These are phyloP conservation scores for Phytophthora vignae DNA, from an alignment of 352 stramenopile genomes.

Conservation along the genomic window DNA sequence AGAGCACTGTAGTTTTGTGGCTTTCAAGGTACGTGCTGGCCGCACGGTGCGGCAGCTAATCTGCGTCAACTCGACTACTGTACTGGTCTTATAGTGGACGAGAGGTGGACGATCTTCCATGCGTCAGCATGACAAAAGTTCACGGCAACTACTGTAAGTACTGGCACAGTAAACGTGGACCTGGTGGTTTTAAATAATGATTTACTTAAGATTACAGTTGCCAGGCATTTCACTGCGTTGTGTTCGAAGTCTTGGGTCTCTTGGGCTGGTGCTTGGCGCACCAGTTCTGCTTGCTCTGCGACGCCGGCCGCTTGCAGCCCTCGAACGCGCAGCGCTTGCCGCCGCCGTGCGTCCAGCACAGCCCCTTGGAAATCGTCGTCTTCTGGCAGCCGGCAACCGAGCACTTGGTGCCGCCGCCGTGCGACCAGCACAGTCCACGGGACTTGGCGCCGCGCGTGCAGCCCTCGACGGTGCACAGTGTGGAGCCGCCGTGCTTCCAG, in stretches of 20 bases:
- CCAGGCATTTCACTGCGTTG: too few relatives aligned
- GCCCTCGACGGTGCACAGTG: constrained; percentile 53
- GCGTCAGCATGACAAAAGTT: too few relatives aligned
- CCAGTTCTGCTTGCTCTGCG: constrained; percentile 43
- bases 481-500: constrained; percentile 41
- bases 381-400: constrained; percentile 43
- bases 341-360: constrained; percentile 62
- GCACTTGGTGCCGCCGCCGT: constrained; percentile 88
- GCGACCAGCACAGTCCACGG: constrained; percentile 84
- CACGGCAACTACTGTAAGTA: too few relatives aligned
- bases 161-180: too few relatives aligned
- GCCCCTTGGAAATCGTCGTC: constrained; percentile 46
- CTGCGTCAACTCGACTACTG: too few relatives aligned
- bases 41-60: too few relatives aligned
- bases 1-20: too few relatives aligned
- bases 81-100: too few relatives aligned
- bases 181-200: too few relatives aligned
- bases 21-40: too few relatives aligned
- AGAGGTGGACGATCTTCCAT: too few relatives aligned
- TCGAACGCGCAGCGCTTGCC: constrained; percentile 50
- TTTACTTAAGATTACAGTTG: too few relatives aligned
- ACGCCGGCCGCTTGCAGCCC: constrained; percentile 55
- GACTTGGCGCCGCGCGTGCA: constrained; percentile 80
- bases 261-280: constrained; percentile 30
- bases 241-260: background rate